Evolutionary conservation across 2,329 filamentous ascomycete genomes (phyloP).

Genomic region (Cytospora piceicola): DNA sequence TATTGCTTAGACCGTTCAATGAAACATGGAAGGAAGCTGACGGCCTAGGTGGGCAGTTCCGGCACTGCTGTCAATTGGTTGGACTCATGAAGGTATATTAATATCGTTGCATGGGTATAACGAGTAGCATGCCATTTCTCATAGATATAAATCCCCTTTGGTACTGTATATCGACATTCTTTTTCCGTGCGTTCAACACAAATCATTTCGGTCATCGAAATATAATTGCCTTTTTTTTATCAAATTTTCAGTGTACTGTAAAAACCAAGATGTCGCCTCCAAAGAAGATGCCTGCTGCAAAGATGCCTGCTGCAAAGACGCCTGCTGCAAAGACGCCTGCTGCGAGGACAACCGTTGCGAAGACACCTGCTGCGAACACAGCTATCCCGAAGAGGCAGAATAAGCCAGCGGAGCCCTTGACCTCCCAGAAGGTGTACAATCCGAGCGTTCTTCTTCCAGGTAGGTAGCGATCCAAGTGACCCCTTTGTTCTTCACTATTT

Average conservation of each 20-base stretch:
- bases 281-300: background rate
- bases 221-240: background rate
- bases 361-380: too few species aligned
- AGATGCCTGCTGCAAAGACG: too few species aligned
- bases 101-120: background rate
- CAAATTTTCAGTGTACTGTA: too few species aligned
- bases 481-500: too few species aligned
- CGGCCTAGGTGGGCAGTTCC: background rate
- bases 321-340: too few species aligned
- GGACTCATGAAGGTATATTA: background rate
- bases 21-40: background rate
- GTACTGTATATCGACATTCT: background rate
- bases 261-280: background rate
- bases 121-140: background rate
- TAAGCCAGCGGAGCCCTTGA: too few species aligned
- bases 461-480: too few species aligned
- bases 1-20: background rate
- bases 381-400: too few species aligned
- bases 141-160: background rate
- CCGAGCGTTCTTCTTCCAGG: too few species aligned
- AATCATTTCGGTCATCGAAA: background rate
- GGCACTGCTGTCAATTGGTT: background rate
- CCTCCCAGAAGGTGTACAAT: too few species aligned
- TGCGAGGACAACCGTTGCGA: too few species aligned
- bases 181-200: background rate